Base-by-base conservation (phyloP, 208 protist species). In the Crithidia mellificae region DNA sequence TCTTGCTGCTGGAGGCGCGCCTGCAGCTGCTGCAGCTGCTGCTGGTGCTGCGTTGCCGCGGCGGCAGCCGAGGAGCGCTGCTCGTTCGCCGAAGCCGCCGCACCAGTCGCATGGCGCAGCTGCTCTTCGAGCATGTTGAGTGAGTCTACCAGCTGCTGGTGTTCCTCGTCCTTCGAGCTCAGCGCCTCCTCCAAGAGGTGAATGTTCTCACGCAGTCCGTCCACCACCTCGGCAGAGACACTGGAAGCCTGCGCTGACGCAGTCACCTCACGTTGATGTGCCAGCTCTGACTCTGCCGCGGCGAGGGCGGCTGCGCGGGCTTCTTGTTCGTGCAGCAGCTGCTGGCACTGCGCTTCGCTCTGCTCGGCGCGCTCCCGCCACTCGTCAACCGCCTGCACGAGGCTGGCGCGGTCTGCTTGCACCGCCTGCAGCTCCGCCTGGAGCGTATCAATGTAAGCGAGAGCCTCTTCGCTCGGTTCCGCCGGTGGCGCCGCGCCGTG, bases 111-210 rank as follows among this genome's bases (percentile, higher is more conserved):
- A 68, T 65, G 55, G 41, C 71, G 69, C 15, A 93, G 74, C 70
- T 93, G 87, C 39, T 69, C 63, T 51, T 88, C 84, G 68, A 93
- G 78, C 76, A 84, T 82, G 58, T 86, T 90, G 20, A 93, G 63
- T 19, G 84, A 84, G 32, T 85, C 62, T 34, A 78, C 80, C 11
- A 93, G 65, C 39, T 83, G 64, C 63, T 78, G 68, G 22, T 83
- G 87, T 56, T 93, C 84, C 56, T 93, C 87, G 36, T 93, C 81
- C 58, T 89, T 87, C 5, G 72, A 68, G 25, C 15, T 36, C 15
- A 93, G 78, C 15, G 87, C 83, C 39, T 87, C 84, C 67, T 93
- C 84, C 19, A 93, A 67, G 27, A 93, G 50, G 29, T 36, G 57
- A 52, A 87, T 68, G 61, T 80, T 81, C 53, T 87, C 84, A 5